Base-by-base conservation (phyloP, 1,139 yeast genomes). In the Suhomyces terraborum region DNA sequence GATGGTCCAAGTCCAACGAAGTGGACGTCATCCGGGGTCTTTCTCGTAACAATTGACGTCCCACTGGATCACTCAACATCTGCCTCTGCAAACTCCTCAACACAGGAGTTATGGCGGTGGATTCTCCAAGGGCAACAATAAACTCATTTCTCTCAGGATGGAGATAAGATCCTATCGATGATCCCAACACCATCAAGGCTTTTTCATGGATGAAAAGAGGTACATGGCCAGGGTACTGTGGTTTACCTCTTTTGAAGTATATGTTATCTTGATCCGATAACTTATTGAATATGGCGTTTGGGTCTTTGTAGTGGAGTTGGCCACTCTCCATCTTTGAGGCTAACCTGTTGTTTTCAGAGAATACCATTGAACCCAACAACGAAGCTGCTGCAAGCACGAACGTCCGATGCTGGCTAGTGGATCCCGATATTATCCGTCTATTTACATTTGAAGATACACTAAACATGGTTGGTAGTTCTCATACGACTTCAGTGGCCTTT, bases 101-200 rank as follows among this genome's bases (percentile, higher is more conserved):
- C 24, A 89, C 80, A 29, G 74, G 77, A 9, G 84, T 80, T 35
- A 86, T 70, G 4, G 96, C 96, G 0, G 96, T 85, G 13, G 93
- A 81, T 60, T 93, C 99, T 1, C 98, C 98, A 46, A 93, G 76
- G 18, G 93, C 95, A n/a, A 94, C 97, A 46, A 93, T 86, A 52
- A 82, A 75, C 54, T 84, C 88, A 43, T 83, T 82, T 37, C 85
- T 61, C 54, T 84, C 88, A 1, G 98, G 98, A 56, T 89, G 94
- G 44, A 81, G 69, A 51, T 77, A 82, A 0, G 97, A 85, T 13
- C 93, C 94, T n/a, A 86, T 57, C 1, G 95, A 89, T 5, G 95
- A 84, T 1, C 93, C 85, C 0, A 75, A 63, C 47, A 87, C 79
- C 66, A 93, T 67, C 34, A 85, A 60, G 1, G 73, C 49, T 50